phyloP scores from a whole-genome alignment of 106 monocot species.

The Dendrobium officinale region DNA sequence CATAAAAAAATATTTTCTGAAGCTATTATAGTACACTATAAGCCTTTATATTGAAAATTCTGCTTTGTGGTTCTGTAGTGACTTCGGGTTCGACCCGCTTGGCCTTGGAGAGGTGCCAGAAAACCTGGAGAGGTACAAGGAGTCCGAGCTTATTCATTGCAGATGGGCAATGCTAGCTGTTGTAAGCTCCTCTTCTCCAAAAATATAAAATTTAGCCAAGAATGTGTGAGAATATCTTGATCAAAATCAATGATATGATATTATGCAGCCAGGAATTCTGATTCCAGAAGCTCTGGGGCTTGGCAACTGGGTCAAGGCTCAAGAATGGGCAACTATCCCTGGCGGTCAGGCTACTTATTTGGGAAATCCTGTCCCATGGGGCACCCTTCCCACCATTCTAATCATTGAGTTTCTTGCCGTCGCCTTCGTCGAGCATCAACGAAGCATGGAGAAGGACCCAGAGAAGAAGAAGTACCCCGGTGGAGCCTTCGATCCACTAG shows the following conservation, averaged over 20 bases:
- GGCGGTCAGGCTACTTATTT: constrained; percentile 89
- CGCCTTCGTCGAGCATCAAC: constrained; percentile 91
- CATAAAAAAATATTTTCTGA: too few species aligned
- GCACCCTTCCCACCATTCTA: constrained; percentile 82
- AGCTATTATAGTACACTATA: too few species aligned
- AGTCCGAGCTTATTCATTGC: constrained; percentile 91
- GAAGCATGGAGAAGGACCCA: constrained; percentile 96
- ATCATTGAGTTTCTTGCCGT: constrained; percentile 78
- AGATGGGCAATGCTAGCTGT: constrained; percentile 97
- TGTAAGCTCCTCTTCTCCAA: constrained; percentile 18
- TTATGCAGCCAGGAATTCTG: constrained; percentile 66
- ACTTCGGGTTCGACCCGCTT: constrained; percentile 92
- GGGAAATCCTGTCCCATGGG: constrained; percentile 95
- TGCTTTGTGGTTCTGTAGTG: constrained; percentile 15
- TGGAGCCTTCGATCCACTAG: constrained; percentile 89
- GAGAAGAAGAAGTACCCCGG: constrained; percentile 99
- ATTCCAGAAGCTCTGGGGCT: constrained; percentile 85
- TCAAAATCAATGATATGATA: not conserved
- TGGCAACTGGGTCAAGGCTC: constrained; percentile 95
- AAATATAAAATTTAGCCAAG: too few species aligned
- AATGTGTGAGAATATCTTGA: not conserved
- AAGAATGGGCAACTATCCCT: constrained; percentile 87
- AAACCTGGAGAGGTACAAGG: constrained; percentile 95
- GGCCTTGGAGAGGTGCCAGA: constrained; percentile 75
- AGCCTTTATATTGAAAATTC: too few species aligned